Percentiles rank a stretch among this genome's conserved stretches.
These are phyloP conservation scores for Phaeodactylum tricornutum DNA, from an alignment of 108 stramenopile genomes.

Conservation along the genomic window DNA sequence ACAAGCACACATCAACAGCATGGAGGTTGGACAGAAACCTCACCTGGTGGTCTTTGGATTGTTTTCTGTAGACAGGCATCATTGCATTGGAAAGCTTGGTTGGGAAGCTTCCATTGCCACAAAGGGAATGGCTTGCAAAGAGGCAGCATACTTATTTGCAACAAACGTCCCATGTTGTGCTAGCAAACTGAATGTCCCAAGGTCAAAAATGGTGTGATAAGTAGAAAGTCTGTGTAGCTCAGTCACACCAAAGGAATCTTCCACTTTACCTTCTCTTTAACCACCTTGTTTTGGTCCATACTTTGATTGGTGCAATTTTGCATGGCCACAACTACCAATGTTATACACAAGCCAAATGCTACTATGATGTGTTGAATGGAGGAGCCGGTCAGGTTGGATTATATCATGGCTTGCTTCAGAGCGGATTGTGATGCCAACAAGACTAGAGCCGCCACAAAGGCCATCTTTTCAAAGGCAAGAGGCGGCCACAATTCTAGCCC, in stretches of 20 bases:
- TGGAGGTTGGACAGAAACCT: slow-evolving; percentile 23
- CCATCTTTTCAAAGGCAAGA: slow-evolving; percentile 64
- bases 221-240: slow-evolving; percentile 34
- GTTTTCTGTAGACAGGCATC: slow-evolving; percentile 61
- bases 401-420: slow-evolving; percentile 48
- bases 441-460: slow-evolving; percentile 48
- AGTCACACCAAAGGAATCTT: slow-evolving; percentile 39
- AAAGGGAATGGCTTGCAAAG: slow-evolving; percentile 62
- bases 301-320: slow-evolving; percentile 14
- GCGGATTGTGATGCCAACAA: slow-evolving; percentile 59
- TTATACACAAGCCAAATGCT: slow-evolving; percentile 47
- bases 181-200: slow-evolving; percentile 43
- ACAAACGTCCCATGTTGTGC: slow-evolving; percentile 43
- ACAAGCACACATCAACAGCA: slow-evolving; percentile 14
- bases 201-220: slow-evolving; percentile 61
- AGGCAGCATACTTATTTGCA: slow-evolving; percentile 61
- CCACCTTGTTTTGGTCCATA: not conserved
- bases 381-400: slow-evolving; percentile 33
- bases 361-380: slow-evolving; percentile 65
- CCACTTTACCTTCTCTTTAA: slow-evolving; percentile 4
- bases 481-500: slow-evolving; percentile 53
- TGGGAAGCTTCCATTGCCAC: slow-evolving; percentile 40
- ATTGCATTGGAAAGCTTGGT: slow-evolving; percentile 53
- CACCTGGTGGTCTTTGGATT: slow-evolving; percentile 52
- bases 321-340: slow-evolving; percentile 19